Percentiles rank a stretch among this genome's conserved stretches.
Conservation (phyloP, 805 yeast species). For the Groenewaldozyma salmanticensis region DNA sequence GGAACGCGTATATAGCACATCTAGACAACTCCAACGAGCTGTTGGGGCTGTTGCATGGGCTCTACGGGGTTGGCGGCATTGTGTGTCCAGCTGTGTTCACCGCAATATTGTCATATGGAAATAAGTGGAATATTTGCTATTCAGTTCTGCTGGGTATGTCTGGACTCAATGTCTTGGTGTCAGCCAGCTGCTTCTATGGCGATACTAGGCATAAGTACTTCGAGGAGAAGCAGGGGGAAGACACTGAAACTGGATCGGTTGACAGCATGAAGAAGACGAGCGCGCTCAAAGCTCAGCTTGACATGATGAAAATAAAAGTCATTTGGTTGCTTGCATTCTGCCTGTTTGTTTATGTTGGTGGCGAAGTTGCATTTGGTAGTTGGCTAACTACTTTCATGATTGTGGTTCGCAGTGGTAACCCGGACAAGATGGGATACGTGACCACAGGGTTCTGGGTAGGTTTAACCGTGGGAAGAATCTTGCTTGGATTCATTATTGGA, state of each 20-base stretch:
- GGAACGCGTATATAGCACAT: conserved; percentile 39
- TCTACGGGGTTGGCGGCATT: conserved; percentile 66
- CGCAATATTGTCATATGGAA: conserved; percentile 38
- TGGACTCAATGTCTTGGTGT: conserved; percentile 25
- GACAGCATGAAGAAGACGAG: background rate
- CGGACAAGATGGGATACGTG: conserved; percentile 45
- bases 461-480: conserved; percentile 51
- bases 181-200: conserved; percentile 36
- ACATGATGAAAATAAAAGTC: conserved; percentile 2
- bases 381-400: conserved; percentile 60
- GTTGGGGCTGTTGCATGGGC: conserved; percentile 57
- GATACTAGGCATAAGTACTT: conserved; percentile 14
- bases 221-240: conserved; percentile 1
- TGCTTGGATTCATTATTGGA: conserved; percentile 33
- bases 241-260: background rate
- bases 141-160: conserved; percentile 37
- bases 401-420: conserved; percentile 42
- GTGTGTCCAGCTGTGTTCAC: conserved; percentile 59
- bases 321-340: conserved; percentile 40
- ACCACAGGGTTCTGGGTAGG: conserved; percentile 69
- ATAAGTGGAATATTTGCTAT: conserved; percentile 46
- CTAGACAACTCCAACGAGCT: conserved; percentile 46
- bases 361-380: conserved; percentile 59
- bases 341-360: conserved; percentile 56
- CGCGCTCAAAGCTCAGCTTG: no score